phyloP scores from a whole-genome alignment of 2,329 filamentous ascomycete species.

The Ascocoryne sarcoides region DNA sequence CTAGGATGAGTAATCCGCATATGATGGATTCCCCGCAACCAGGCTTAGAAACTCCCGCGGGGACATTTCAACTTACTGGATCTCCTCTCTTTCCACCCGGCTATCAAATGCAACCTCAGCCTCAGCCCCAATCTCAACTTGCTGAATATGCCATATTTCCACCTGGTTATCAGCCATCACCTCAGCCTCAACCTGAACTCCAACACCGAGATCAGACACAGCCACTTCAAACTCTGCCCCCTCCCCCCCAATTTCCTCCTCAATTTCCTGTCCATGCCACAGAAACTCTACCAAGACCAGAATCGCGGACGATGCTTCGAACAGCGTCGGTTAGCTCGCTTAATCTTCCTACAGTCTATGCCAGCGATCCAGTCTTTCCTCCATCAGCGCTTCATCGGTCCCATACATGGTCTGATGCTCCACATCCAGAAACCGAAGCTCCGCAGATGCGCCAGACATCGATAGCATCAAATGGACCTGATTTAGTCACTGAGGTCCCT shows the following conservation, averaged over 20 bases:
- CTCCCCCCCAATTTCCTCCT: conserved; percentile 3
- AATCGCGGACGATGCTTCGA: conserved; percentile 30
- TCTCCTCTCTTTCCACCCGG: not conserved
- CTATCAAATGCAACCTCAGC: not conserved
- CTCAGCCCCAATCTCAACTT: conserved; percentile 3
- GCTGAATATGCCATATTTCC: not conserved
- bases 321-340: conserved; percentile 27
- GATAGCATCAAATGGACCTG: not conserved
- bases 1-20: not conserved
- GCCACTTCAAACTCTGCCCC: conserved; percentile 19
- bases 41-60: not conserved
- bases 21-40: not conserved
- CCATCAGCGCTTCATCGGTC: conserved; percentile 32
- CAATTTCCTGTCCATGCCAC: conserved; percentile 7
- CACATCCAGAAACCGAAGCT: conserved; percentile 32
- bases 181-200: conserved; percentile 1
- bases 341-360: conserved; percentile 31
- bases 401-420: conserved; percentile 38
- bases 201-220: conserved; percentile 1
- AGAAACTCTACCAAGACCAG: conserved; percentile 35
- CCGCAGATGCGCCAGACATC: not conserved
- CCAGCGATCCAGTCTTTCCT: conserved; percentile 43
- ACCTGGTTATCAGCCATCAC: too few relatives aligned
- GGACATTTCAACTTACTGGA: not conserved
- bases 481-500: conserved; percentile 1